phyloP scores from a whole-genome alignment of 495 filamentous ascomycete species.

The Elaphomyces granulatus region DNA sequence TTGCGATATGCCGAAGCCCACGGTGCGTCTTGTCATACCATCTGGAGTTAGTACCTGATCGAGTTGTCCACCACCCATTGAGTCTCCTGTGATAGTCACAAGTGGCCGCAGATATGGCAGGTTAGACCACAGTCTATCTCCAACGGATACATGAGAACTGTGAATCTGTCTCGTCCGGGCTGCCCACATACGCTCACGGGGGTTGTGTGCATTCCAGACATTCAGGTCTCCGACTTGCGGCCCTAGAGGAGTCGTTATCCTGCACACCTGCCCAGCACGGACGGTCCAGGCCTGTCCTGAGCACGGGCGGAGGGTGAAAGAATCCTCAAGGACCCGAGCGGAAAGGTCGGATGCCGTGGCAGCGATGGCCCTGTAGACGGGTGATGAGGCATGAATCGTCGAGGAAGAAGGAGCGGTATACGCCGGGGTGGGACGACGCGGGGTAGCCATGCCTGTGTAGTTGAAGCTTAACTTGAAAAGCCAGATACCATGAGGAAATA shows the following conservation, averaged over 20 bases:
- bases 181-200: conserved; percentile 69
- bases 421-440: conserved; percentile 28
- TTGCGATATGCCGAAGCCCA: conserved; percentile 26
- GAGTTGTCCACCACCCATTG: conserved; percentile 43
- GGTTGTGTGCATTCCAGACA: conserved; percentile 62
- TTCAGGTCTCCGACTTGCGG: conserved; percentile 75
- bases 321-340: conserved; percentile 20
- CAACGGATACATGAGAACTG: conserved; percentile 50
- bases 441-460: too few relatives aligned
- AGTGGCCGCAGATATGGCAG: conserved; percentile 64
- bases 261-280: conserved; percentile 46
- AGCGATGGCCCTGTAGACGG: conserved; percentile 28
- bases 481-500: too few relatives aligned
- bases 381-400: conserved; percentile 22
- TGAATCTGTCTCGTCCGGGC: conserved; percentile 64
- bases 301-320: conserved; percentile 31
- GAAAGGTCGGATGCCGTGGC: conserved; percentile 20
- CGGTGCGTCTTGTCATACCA: conserved; percentile 23
- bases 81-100: conserved; percentile 55
- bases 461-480: too few relatives aligned
- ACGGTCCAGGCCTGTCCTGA: conserved; percentile 53
- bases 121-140: conserved; percentile 62
- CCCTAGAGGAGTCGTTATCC: conserved; percentile 57
- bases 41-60: conserved; percentile 26
- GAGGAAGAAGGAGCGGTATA: conserved; percentile 27